Percentiles rank a stretch among this genome's conserved stretches.
Evolutionary conservation across 352 stramenopile species (phyloP).

Genomic region (Thalassiosira allenii): DNA sequence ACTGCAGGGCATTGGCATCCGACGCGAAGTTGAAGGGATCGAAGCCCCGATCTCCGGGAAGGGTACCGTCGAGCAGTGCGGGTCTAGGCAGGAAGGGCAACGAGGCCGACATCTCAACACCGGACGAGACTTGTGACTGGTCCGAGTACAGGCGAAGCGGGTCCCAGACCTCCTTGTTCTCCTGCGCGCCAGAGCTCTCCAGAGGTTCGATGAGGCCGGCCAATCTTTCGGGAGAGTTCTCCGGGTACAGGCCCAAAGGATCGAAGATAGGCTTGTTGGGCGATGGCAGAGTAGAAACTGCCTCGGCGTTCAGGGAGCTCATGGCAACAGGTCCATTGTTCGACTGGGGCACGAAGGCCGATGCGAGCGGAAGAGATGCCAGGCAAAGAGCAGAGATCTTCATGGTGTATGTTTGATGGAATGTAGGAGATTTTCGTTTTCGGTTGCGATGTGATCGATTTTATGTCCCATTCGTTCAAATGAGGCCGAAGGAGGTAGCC

Average conservation of each 20-base stretch:
- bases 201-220: slow-evolving; percentile 22
- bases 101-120: slow-evolving; percentile 72
- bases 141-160: slow-evolving; percentile 45
- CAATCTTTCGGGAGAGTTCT: slow-evolving; percentile 31
- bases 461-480: no score
- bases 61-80: slow-evolving; percentile 79
- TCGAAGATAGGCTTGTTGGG: slow-evolving; percentile 25
- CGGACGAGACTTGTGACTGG: slow-evolving; percentile 37
- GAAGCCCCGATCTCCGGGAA: slow-evolving; percentile 81
- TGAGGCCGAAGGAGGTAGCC: no score
- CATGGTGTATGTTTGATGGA: no score
- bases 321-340: no score
- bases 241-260: slow-evolving; percentile 38
- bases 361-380: no score
- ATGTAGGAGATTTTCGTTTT: no score
- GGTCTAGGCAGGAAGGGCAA: slow-evolving; percentile 75
- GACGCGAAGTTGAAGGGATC: slow-evolving; percentile 66
- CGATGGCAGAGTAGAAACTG: neutral
- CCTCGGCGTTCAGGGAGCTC: no score
- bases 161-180: slow-evolving; percentile 37
- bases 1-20: slow-evolving; percentile 42
- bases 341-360: no score
- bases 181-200: neutral
- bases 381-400: no score
- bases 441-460: no score